These are phyloP conservation scores for Jaapia argillacea DNA, from an alignment of 768 basidiomycete genomes.

Conservation along the genomic window DNA sequence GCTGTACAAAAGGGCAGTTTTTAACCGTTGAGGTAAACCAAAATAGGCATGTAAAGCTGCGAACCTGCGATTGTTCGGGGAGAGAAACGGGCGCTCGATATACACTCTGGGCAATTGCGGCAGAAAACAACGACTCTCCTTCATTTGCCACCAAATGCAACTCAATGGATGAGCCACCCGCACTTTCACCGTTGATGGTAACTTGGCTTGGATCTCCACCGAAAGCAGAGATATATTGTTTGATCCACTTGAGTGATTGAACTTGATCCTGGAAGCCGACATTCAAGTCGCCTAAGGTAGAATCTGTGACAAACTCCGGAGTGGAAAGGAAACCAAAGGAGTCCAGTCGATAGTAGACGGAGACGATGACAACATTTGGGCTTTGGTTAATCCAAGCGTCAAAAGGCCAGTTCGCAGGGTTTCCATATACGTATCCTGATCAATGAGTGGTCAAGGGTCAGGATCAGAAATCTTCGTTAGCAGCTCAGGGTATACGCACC, in stretches of 20 bases:
- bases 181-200: constrained; percentile 52
- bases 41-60: background rate
- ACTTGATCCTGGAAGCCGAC: constrained; percentile 47
- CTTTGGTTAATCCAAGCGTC: constrained; percentile 55
- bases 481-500: constrained; percentile 11
- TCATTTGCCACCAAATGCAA: constrained; percentile 43
- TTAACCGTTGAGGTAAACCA: too few species aligned
- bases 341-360: constrained; percentile 55
- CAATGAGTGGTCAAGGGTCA: background rate
- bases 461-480: too few species aligned
- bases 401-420: constrained; percentile 58
- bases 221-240: constrained; percentile 26
- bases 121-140: constrained; percentile 32
- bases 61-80: constrained; percentile 42
- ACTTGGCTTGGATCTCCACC: constrained; percentile 29
- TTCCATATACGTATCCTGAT: constrained; percentile 46
- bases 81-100: constrained; percentile 40
- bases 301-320: constrained; percentile 31
- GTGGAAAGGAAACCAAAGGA: constrained; percentile 53
- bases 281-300: constrained; percentile 36
- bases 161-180: constrained; percentile 44
- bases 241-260: constrained; percentile 28
- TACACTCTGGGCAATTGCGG: constrained; percentile 55
- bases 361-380: constrained; percentile 52
- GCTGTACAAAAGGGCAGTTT: constrained; percentile 22